These are phyloP conservation scores for Polyporus tsugae DNA, from an alignment of 1,284 basidiomycete genomes.

Conservation along the genomic window DNA sequence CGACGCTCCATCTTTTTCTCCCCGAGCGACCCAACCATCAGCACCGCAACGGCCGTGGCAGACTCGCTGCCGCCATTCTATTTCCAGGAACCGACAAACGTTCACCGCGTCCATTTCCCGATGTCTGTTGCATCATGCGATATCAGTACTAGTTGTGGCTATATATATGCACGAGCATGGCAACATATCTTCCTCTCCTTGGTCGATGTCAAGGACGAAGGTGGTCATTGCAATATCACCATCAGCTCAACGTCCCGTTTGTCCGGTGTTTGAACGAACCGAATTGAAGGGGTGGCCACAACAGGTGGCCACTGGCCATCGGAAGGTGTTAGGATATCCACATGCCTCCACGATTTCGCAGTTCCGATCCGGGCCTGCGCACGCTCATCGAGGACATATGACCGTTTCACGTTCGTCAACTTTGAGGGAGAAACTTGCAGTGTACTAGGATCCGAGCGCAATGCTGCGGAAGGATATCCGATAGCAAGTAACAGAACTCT, in stretches of 20 bases:
- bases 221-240: neutral
- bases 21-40: neutral
- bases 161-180: neutral
- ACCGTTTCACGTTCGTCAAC: neutral
- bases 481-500: neutral
- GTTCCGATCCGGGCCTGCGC: neutral
- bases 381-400: neutral
- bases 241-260: neutral
- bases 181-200: neutral
- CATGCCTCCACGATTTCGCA: neutral
- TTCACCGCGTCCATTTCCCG: neutral
- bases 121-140: neutral
- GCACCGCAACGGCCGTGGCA: neutral
- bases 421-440: neutral
- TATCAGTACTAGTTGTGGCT: conserved; percentile 2
- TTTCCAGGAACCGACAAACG: neutral
- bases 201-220: neutral
- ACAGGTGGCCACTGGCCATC: too few species aligned
- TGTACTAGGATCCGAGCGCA: neutral
- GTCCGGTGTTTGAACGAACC: neutral
- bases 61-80: neutral
- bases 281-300: neutral
- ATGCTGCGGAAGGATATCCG: neutral
- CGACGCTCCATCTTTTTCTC: neutral
- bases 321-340: neutral